Evolutionary conservation across 768 basidiomycete species (phyloP).

Genomic region (Tulasnella sp.): DNA sequence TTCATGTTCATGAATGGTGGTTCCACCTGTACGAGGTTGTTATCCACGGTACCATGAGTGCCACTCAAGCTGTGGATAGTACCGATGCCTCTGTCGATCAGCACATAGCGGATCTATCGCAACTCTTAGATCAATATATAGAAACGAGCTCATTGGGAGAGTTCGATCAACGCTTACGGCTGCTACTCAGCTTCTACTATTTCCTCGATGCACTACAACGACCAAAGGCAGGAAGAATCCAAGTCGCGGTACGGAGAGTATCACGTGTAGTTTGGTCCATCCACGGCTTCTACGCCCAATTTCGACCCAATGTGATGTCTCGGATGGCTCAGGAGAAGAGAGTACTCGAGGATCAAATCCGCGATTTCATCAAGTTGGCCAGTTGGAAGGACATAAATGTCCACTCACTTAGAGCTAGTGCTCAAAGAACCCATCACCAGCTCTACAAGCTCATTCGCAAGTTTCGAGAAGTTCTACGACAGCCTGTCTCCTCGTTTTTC

Average conservation of each 20-base stretch:
- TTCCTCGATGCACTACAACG: conserved; percentile 33
- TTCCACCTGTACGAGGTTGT: conserved; percentile 76
- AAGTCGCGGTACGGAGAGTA: conserved; percentile 36
- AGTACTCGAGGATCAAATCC: conserved; percentile 64
- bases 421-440: conserved; percentile 78
- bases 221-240: conserved; percentile 24
- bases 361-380: conserved; percentile 79
- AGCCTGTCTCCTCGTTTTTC: conserved; percentile 38
- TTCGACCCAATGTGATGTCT: conserved; percentile 33
- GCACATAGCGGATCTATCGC: conserved; percentile 55
- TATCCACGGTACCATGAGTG: conserved; percentile 43
- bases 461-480: conserved; percentile 78
- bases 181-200: conserved; percentile 53
- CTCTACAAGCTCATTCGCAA: conserved; percentile 83
- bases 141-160: conserved; percentile 69
- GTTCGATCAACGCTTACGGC: conserved; percentile 49
- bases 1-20: conserved; percentile 61
- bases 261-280: conserved; percentile 48
- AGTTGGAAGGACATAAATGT: conserved; percentile 98
- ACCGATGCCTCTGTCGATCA: conserved; percentile 29
- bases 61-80: conserved; percentile 25
- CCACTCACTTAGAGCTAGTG: conserved; percentile 82
- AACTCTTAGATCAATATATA: conserved; percentile 72
- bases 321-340: conserved; percentile 45
- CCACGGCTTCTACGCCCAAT: conserved; percentile 49